Evolutionary conservation across 345 rosid genomes (phyloP).

Genomic region (Citrus inodora): DNA sequence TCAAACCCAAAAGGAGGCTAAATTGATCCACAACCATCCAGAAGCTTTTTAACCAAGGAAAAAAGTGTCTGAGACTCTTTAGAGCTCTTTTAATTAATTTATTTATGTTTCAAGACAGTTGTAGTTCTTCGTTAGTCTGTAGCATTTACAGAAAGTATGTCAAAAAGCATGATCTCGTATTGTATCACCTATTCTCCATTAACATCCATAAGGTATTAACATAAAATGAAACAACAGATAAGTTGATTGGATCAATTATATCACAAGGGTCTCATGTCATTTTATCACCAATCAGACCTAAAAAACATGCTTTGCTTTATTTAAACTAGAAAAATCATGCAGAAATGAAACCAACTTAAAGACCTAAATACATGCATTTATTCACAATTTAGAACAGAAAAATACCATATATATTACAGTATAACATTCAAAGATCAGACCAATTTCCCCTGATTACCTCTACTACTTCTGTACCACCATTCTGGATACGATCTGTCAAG

Average conservation of each 20-base stretch:
- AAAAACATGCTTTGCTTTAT: neutral
- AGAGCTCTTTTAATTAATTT: neutral
- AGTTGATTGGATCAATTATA: neutral
- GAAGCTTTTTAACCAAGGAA: neutral
- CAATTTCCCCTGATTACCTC: constrained; percentile 47
- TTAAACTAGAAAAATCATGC: neutral
- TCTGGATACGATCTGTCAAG: constrained; percentile 89
- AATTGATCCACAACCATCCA: neutral
- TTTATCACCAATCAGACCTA: neutral
- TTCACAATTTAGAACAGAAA: neutral
- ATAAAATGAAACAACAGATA: neutral
- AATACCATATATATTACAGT: neutral
- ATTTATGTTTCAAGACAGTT: neutral
- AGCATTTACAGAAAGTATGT: neutral
- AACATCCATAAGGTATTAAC: neutral
- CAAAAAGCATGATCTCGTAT: neutral
- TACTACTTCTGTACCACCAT: constrained; percentile 97
- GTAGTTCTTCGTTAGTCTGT: no score
- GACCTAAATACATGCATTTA: neutral
- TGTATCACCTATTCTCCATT: neutral
- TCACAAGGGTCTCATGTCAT: neutral
- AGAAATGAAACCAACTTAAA: neutral
- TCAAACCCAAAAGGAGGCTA: neutral
- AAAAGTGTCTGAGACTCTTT: neutral
- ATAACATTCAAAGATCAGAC: neutral